Percentiles rank a stretch among this genome's conserved stretches.
These are phyloP conservation scores for Podaxis sp. DNA, from an alignment of 768 basidiomycete species.

Conservation along the genomic window DNA sequence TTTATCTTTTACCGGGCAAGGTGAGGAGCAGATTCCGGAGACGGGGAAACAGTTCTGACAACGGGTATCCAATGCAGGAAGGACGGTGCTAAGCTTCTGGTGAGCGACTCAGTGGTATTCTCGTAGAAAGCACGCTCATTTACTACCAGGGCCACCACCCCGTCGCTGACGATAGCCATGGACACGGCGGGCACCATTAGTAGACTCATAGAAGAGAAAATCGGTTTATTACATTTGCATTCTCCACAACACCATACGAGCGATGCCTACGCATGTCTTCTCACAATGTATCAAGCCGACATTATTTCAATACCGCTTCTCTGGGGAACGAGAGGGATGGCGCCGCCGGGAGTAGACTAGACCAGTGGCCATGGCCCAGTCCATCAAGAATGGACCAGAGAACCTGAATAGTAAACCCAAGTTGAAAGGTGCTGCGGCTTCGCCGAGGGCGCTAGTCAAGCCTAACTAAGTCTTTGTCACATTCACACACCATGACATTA, in stretches of 20 bases:
- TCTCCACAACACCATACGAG: background rate
- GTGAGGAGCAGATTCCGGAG: slow-evolving; percentile 44
- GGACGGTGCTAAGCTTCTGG: slow-evolving; percentile 75
- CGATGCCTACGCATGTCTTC: background rate
- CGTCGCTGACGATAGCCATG: slow-evolving; percentile 32
- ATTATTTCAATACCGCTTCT: background rate
- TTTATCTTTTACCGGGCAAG: slow-evolving; percentile 96
- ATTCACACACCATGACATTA: slow-evolving; percentile 2
- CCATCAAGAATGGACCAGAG: background rate
- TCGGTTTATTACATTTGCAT: background rate
- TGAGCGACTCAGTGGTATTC: slow-evolving; percentile 29
- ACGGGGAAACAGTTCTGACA: background rate
- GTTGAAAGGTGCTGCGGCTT: background rate
- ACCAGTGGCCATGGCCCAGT: background rate
- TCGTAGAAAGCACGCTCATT: background rate
- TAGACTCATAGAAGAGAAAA: slow-evolving; percentile 15
- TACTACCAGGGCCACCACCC: slow-evolving; percentile 49
- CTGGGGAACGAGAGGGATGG: too few relatives aligned
- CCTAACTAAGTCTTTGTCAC: background rate
- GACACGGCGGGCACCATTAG: slow-evolving; percentile 41
- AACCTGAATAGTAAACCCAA: background rate
- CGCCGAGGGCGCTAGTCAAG: background rate
- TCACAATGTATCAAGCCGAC: background rate
- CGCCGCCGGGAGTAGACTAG: background rate
- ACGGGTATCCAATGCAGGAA: slow-evolving; percentile 40